These are phyloP conservation scores for Fusarium guadeloupense DNA, from an alignment of 2,329 filamentous ascomycete species.

Conservation along the genomic window DNA sequence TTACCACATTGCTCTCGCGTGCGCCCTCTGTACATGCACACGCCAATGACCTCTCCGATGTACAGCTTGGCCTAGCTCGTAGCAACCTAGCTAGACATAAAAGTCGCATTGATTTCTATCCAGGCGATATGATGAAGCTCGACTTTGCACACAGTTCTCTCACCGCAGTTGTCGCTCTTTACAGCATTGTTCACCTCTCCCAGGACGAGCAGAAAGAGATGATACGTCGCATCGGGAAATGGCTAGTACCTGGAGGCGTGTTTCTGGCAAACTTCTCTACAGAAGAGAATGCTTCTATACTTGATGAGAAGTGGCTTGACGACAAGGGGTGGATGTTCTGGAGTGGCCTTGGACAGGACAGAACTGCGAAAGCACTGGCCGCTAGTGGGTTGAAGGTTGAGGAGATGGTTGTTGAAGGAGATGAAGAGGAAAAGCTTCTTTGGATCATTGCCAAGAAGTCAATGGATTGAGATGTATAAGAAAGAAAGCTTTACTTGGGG, in stretches of 20 bases:
- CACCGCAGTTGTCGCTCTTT: conserved; percentile 10
- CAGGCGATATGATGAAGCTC: conserved; percentile 19
- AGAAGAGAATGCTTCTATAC: not conserved
- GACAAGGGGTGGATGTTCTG: conserved; percentile 30
- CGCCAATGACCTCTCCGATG: conserved; percentile 16
- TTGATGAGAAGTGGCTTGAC: not conserved
- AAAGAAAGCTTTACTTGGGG: too few species aligned
- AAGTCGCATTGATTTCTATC: not conserved
- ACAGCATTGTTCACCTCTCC: conserved; percentile 20
- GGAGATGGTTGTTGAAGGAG: not conserved
- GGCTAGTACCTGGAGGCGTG: conserved; percentile 13
- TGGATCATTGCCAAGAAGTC: conserved; percentile 6
- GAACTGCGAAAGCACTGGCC: not conserved
- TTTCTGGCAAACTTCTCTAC: conserved; percentile 7
- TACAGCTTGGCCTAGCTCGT: conserved; percentile 10
- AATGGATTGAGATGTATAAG: too few species aligned
- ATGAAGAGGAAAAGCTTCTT: conserved; percentile 4
- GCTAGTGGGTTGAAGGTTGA: not conserved
- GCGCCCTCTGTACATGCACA: not conserved
- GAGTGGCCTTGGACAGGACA: conserved; percentile 3
- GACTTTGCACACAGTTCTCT: conserved; percentile 6
- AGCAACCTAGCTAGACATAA: not conserved
- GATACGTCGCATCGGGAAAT: not conserved
- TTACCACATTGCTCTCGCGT: not conserved
- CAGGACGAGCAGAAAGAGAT: conserved; percentile 14